Evolutionary conservation across 164 flowering plant genomes (phyloP), one percentile per base, ranked within the genome.

Genomic region (Liquidambar formosana): DNA sequence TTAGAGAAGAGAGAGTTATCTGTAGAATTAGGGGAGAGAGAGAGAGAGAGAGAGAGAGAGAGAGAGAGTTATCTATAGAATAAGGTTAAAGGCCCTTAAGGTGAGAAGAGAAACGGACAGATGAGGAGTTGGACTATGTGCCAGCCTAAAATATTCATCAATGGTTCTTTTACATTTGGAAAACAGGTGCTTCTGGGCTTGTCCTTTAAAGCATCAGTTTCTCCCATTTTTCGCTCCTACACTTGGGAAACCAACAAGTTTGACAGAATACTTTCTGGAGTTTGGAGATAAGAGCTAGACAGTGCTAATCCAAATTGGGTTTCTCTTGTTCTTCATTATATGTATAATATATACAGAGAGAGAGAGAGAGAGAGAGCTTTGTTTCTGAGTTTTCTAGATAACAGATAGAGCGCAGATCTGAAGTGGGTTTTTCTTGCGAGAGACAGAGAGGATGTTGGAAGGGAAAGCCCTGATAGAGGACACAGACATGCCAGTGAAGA

Each of bases 401-500:
- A 43, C 41, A 19, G 8, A 58, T 26, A 25, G 26, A 26, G 18
- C 53, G 54, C 22, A 18, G 18, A 27, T 19, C 53, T 48, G 15
- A 15, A 21, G 51, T 64, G 68, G 72, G 65, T 68, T 48, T 51
- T 10, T 19, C 45, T 69, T 23, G 59, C 38, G 38, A 49, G 25
- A 54, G 73, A 66, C 60, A 45, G 75, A 69, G 66, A 76, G 78
- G 78, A 93, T 93, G 98, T 87, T 93, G 89, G 98, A 93, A 85
- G 98, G 97, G 19, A 93, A 88, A 75, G 98, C 91, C 43, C 57
- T 89, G 77, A 63, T 93, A 19, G 84, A 87, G 70, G 98, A 91
- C 63, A 81, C 97, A 65, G 98, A 93, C 80, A 93, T 93, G 98
- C 95, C 94, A 22, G 28, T 72, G 79, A 91, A 86, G 88, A 93